Percentiles rank a stretch among this genome's conserved stretches.
Evolutionary conservation across 1,139 yeast species (phyloP).

Genomic region (Debaryomyces fabryi): DNA sequence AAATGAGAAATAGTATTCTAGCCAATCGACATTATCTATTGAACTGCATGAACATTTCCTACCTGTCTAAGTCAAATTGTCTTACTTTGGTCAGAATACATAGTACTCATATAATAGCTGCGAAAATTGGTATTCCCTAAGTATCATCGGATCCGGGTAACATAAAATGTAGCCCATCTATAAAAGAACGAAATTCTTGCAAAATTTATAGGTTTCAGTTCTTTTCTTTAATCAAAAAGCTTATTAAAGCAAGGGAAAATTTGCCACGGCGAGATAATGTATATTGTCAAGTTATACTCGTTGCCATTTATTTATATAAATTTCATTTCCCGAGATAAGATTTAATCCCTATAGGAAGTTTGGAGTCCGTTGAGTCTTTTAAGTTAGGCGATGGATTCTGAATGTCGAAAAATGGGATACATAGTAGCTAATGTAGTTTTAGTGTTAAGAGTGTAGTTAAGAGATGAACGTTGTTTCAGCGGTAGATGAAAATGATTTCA

Average conservation of each 20-base stretch:
- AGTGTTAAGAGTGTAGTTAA: background rate
- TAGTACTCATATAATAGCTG: background rate
- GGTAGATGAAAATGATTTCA: too few species aligned
- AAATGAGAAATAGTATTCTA: too few species aligned
- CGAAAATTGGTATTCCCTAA: conserved; percentile 1
- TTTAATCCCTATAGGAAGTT: conserved; percentile 63
- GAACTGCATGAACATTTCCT: too few species aligned
- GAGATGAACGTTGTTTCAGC: too few species aligned
- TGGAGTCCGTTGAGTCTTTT: conserved; percentile 52
- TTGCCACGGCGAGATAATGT: conserved; percentile 73
- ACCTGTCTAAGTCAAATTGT: background rate
- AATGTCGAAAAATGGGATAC: conserved; percentile 68
- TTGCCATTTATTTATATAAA: conserved; percentile 55
- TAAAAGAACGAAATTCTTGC: conserved; percentile 2
- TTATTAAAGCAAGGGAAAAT: conserved; percentile 54
- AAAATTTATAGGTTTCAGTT: conserved; percentile 7
- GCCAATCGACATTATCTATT: too few species aligned
- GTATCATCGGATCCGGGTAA: conserved; percentile 7
- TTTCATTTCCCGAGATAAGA: conserved; percentile 51
- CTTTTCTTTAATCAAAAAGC: conserved; percentile 59
- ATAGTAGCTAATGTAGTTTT: conserved; percentile 17
- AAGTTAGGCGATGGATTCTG: conserved; percentile 55
- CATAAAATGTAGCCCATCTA: background rate
- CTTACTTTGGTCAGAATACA: background rate
- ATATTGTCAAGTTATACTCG: conserved; percentile 63